Conservation (phyloP, 2,329 filamentous ascomycete species). For the Calycina herbarum region DNA sequence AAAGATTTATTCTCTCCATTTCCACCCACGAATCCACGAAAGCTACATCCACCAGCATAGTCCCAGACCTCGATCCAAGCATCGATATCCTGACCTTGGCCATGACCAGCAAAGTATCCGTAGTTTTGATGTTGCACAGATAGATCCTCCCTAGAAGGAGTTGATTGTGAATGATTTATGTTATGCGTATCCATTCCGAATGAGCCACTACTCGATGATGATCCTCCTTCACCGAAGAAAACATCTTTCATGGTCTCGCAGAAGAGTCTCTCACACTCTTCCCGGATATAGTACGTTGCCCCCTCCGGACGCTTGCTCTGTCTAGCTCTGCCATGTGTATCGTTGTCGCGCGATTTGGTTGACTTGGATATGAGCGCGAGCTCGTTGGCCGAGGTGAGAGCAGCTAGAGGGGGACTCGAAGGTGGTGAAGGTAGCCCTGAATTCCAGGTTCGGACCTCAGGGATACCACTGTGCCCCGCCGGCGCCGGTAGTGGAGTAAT, state of each 20-base stretch:
- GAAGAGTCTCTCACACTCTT: slow-evolving; percentile 99
- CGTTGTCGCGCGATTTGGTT: slow-evolving; percentile 35
- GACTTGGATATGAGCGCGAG: slow-evolving; percentile 61
- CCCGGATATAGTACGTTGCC: slow-evolving; percentile 95
- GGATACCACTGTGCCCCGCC: slow-evolving; percentile 90
- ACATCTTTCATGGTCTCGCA: slow-evolving; percentile 91
- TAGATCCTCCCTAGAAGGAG: slow-evolving; percentile 35
- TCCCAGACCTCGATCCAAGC: slow-evolving; percentile 51
- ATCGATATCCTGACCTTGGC: slow-evolving; percentile 30
- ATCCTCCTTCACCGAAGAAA: slow-evolving; percentile 95
- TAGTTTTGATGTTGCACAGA: slow-evolving; percentile 23
- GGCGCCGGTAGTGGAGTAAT: slow-evolving; percentile 93
- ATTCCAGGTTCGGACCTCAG: slow-evolving; percentile 68
- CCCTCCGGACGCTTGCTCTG: slow-evolving; percentile 67
- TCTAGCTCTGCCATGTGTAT: slow-evolving; percentile 28
- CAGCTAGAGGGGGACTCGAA: slow-evolving; percentile 86
- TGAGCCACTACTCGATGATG: slow-evolving; percentile 73
- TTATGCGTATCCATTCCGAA: slow-evolving; percentile 72
- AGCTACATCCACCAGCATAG: slow-evolving; percentile 79
- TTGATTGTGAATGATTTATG: slow-evolving; percentile 38
- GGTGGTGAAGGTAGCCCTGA: slow-evolving; percentile 82
- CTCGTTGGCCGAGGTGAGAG: slow-evolving; percentile 67
- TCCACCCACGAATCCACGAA: slow-evolving; percentile 80
- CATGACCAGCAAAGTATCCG: slow-evolving; percentile 30
- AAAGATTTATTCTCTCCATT: slow-evolving; percentile 70